These are phyloP conservation scores for Beverwykella pulmonaria DNA, from an alignment of 495 filamentous ascomycete species.

Conservation along the genomic window DNA sequence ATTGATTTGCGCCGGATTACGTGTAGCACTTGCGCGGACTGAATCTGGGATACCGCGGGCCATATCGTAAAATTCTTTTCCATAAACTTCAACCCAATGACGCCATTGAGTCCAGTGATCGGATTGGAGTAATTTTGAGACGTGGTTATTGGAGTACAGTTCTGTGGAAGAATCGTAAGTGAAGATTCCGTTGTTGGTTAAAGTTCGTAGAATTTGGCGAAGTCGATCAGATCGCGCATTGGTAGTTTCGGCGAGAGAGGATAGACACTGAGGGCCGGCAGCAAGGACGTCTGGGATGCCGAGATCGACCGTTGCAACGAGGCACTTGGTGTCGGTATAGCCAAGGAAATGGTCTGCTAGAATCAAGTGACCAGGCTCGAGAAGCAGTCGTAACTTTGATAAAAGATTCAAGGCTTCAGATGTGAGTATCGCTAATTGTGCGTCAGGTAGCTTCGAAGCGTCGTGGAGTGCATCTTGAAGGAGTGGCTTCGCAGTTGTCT, in stretches of 20 bases:
- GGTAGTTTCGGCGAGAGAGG: not conserved
- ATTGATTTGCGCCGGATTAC: slow-evolving; percentile 41
- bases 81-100: slow-evolving; percentile 44
- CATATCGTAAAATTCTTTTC: slow-evolving; percentile 47
- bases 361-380: slow-evolving; percentile 14
- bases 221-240: slow-evolving; percentile 13
- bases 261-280: not conserved
- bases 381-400: not conserved
- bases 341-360: slow-evolving; percentile 27
- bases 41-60: slow-evolving; percentile 40
- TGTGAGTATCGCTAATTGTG: not conserved
- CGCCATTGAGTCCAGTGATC: slow-evolving; percentile 48
- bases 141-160: slow-evolving; percentile 36
- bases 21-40: slow-evolving; percentile 1
- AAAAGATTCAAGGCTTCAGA: slow-evolving; percentile 7
- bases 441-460: slow-evolving; percentile 10
- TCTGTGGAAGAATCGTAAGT: slow-evolving; percentile 14
- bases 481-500: not conserved
- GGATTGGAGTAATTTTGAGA: slow-evolving; percentile 32
- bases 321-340: slow-evolving; percentile 15
- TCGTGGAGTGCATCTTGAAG: slow-evolving; percentile 13
- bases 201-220: slow-evolving; percentile 32
- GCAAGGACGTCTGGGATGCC: slow-evolving; percentile 10
- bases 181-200: slow-evolving; percentile 44
- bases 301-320: slow-evolving; percentile 14